Evolutionary conservation across 2,329 filamentous ascomycete species (phyloP).

Genomic region (Penicillium sp.): DNA sequence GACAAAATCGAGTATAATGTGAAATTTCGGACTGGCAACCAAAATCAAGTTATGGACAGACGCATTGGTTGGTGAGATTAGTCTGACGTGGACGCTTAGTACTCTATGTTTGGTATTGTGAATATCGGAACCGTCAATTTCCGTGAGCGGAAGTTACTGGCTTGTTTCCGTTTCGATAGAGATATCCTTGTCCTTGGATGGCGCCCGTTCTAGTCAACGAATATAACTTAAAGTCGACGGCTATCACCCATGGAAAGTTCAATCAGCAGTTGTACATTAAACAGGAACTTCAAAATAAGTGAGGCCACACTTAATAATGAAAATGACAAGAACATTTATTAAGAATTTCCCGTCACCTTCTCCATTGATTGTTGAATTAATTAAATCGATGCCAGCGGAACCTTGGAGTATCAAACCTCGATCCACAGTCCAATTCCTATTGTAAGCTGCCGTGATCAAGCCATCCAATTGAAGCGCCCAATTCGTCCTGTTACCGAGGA

Average conservation of each 20-base stretch:
- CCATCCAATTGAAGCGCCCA: constrained; percentile 46
- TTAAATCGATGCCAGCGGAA: constrained; percentile 33
- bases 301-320: constrained; percentile 32
- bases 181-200: constrained; percentile 46
- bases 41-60: constrained; percentile 42
- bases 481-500: constrained; percentile 39
- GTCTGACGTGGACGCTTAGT: constrained; percentile 31
- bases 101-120: constrained; percentile 7
- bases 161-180: constrained; percentile 40
- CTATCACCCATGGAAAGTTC: constrained; percentile 14
- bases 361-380: constrained; percentile 43
- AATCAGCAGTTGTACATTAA: neutral
- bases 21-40: constrained; percentile 46
- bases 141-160: constrained; percentile 12
- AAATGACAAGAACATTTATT: constrained; percentile 39
- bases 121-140: neutral
- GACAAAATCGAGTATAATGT: constrained; percentile 45
- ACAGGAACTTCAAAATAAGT: neutral
- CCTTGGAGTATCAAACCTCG: constrained; percentile 41
- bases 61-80: constrained; percentile 35
- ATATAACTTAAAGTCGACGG: constrained; percentile 45
- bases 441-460: constrained; percentile 40
- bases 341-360: constrained; percentile 42
- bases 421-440: constrained; percentile 37
- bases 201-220: constrained; percentile 43